phyloP scores from a whole-genome alignment of 495 filamentous ascomycete species.

The Penicillium canescens region DNA sequence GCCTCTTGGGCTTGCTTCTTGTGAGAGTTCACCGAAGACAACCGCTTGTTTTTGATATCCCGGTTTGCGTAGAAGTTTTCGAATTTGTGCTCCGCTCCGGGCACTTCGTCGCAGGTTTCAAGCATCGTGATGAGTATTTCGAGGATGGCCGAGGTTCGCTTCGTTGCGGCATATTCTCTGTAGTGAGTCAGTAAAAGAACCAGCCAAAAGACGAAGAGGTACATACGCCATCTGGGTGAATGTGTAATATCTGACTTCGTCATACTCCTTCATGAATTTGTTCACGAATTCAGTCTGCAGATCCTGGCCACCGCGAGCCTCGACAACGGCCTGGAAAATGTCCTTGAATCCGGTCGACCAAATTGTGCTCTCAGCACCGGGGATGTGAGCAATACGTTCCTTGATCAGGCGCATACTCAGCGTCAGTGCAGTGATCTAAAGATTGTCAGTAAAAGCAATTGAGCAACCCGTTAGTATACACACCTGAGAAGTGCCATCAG shows the following conservation, averaged over 20 bases:
- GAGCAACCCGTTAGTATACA: constrained; percentile 6
- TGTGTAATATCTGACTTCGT: constrained; percentile 83
- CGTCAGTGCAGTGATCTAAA: constrained; percentile 62
- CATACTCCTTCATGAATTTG: constrained; percentile 74
- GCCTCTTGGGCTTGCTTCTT: constrained; percentile 71
- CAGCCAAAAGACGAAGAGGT: background rate
- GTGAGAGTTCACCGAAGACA: constrained; percentile 39
- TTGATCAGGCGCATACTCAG: constrained; percentile 83
- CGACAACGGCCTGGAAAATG: constrained; percentile 64
- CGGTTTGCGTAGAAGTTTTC: constrained; percentile 65
- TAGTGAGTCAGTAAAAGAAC: constrained; percentile 33
- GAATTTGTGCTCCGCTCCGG: constrained; percentile 61
- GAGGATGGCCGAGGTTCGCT: constrained; percentile 39
- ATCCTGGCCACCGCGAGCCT: constrained; percentile 51
- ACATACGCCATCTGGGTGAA: constrained; percentile 70
- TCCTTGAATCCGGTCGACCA: constrained; percentile 67
- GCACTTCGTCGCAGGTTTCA: constrained; percentile 62
- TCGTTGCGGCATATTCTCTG: constrained; percentile 35
- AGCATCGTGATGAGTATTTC: constrained; percentile 63
- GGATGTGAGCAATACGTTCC: constrained; percentile 65
- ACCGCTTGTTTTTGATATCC: constrained; percentile 63
- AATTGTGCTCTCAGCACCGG: constrained; percentile 57
- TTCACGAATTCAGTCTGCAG: constrained; percentile 69
- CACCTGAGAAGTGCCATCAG: constrained; percentile 48
- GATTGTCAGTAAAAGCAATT: constrained; percentile 19